Evolutionary conservation across 805 yeast species (phyloP).

Genomic region (Metschnikowia drakensbergensis): DNA sequence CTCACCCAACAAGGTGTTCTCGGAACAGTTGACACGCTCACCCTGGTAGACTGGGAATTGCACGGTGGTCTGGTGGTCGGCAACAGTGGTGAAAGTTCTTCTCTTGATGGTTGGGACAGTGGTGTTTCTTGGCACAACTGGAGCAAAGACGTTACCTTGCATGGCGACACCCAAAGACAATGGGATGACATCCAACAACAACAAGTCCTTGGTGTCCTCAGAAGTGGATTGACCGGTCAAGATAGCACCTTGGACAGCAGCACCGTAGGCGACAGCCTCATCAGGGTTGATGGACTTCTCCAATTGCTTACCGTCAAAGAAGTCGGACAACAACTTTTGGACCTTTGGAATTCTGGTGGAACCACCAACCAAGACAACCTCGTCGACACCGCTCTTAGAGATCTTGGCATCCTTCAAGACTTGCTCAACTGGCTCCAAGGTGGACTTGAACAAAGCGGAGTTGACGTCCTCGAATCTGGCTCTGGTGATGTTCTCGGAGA

Average conservation of each 20-base stretch:
- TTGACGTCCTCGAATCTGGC: constrained; percentile 98
- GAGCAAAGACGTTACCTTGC: constrained; percentile 50
- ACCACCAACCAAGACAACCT: constrained; percentile 97
- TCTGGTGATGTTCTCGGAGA: constrained; percentile 91
- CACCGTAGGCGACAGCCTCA: constrained; percentile 99
- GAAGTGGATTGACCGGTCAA: constrained; percentile 48
- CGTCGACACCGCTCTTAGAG: constrained; percentile 83
- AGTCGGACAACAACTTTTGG: constrained; percentile 86
- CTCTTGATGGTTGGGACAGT: constrained; percentile 50
- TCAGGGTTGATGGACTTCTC: constrained; percentile 98
- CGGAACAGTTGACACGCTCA: constrained; percentile 50
- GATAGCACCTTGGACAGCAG: constrained; percentile 94
- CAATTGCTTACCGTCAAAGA: constrained; percentile 91
- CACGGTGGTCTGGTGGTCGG: constrained; percentile 49
- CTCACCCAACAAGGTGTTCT: constrained; percentile 49
- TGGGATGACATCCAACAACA: constrained; percentile 49
- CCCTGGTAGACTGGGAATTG: constrained; percentile 52
- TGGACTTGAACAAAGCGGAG: constrained; percentile 87
- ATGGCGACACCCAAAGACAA: constrained; percentile 49
- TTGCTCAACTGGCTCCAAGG: constrained; percentile 93
- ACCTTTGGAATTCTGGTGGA: constrained; percentile 99
- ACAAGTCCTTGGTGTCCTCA: constrained; percentile 48
- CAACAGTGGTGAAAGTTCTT: constrained; percentile 50
- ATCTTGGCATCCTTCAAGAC: constrained; percentile 92
- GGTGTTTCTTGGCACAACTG: constrained; percentile 51